Percentiles rank a stretch among this genome's conserved stretches.
These are phyloP conservation scores for Lepidium didymum DNA, from an alignment of 345 rosid species.

Conservation along the genomic window DNA sequence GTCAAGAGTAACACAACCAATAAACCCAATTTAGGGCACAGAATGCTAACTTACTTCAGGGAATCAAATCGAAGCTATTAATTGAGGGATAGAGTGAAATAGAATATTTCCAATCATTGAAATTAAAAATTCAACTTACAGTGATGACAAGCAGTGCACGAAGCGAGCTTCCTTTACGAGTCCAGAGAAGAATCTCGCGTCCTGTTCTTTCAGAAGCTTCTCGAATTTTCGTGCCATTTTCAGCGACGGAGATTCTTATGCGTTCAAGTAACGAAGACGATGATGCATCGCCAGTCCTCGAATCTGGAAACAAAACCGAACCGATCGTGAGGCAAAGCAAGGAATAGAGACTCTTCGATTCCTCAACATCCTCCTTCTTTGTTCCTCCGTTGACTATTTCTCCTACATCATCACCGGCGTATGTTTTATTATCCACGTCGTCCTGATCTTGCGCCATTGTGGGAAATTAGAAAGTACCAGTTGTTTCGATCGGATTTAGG, in stretches of 20 bases:
- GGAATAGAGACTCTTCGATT: conserved; percentile 34
- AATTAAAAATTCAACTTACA: conserved; percentile 36
- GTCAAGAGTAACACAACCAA: background rate
- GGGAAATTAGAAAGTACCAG: background rate
- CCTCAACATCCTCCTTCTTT: background rate
- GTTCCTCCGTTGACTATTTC: conserved; percentile 19
- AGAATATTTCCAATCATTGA: background rate
- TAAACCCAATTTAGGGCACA: background rate
- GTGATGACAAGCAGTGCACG: conserved; percentile 77
- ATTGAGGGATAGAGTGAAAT: background rate
- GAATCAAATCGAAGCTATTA: background rate
- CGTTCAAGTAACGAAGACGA: conserved; percentile 48
- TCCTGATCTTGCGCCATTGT: conserved; percentile 14
- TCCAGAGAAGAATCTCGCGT: conserved; percentile 49
- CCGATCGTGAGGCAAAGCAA: conserved; percentile 41
- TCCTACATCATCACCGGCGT: conserved; percentile 16
- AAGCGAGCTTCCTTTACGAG: conserved; percentile 69
- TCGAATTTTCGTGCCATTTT: conserved; percentile 45
- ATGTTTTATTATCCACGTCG: conserved; percentile 9
- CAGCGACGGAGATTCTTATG: conserved; percentile 36
- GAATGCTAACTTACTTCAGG: background rate
- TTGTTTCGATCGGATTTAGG: conserved; percentile 6
- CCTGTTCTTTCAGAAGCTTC: conserved; percentile 51
- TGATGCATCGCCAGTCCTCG: conserved; percentile 20
- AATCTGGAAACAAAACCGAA: conserved; percentile 45